These are phyloP conservation scores for Sicyos baderoa DNA, from an alignment of 306 rosid genomes.

Conservation along the genomic window DNA sequence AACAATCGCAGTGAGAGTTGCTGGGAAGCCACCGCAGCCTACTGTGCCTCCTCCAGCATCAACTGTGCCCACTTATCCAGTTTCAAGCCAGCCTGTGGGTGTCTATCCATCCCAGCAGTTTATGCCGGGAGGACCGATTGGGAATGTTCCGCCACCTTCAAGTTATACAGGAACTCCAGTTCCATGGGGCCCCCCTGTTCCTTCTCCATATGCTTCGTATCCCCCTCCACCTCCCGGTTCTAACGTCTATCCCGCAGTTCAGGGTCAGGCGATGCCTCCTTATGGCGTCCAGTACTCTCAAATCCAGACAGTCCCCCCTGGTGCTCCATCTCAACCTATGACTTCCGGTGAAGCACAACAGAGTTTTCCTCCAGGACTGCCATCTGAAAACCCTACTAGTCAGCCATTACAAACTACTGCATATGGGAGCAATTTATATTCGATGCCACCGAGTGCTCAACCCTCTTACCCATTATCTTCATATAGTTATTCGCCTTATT, in stretches of 20 bases:
- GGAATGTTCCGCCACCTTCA: conserved; percentile 49
- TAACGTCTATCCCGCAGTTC: conserved; percentile 66
- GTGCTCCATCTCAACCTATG: conserved; percentile 60
- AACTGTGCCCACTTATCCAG: conserved; percentile 60
- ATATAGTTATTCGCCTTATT: conserved; percentile 75
- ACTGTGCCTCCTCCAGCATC: conserved; percentile 75
- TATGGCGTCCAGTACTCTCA: conserved; percentile 79
- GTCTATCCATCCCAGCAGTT: conserved; percentile 91
- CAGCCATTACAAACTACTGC: conserved; percentile 44
- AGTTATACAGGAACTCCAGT: conserved; percentile 59
- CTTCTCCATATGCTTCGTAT: conserved; percentile 62
- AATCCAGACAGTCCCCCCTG: conserved; percentile 65
- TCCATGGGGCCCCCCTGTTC: conserved; percentile 96
- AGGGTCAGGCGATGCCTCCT: conserved; percentile 65
- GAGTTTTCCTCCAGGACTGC: conserved; percentile 88
- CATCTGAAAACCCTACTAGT: conserved; percentile 47
- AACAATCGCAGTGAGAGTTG: conserved; percentile 94
- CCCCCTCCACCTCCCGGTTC: conserved; percentile 87
- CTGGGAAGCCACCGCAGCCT: conserved; percentile 98
- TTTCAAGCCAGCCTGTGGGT: conserved; percentile 60
- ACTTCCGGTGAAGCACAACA: conserved; percentile 63
- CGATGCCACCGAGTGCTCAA: conserved; percentile 58
- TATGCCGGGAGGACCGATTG: conserved; percentile 62
- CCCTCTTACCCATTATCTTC: conserved; percentile 62
- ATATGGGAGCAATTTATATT: conserved; percentile 47